phyloP scores from a whole-genome alignment of 768 basidiomycete genomes.

The Boletus vermiculosoides region DNA sequence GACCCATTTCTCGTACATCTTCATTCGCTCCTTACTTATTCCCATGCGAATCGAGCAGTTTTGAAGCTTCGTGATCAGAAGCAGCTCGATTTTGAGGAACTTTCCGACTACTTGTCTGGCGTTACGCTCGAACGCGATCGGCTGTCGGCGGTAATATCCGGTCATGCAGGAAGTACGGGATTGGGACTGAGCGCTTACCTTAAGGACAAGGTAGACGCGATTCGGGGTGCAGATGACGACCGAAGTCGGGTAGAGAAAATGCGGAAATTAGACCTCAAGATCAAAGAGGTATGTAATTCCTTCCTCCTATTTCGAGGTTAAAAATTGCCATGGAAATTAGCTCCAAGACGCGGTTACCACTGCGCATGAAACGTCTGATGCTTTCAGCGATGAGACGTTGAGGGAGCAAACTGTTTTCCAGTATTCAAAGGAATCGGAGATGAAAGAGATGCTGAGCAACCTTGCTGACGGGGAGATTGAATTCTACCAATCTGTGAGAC shows the following conservation, averaged over 20 bases:
- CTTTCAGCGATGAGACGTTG: conserved; percentile 93
- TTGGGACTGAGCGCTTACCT: conserved; percentile 86
- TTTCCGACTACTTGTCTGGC: conserved; percentile 92
- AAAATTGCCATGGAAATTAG: conserved; percentile 39
- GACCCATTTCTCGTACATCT: conserved; percentile 90
- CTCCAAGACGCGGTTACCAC: conserved; percentile 95
- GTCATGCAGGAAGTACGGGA: conserved; percentile 83
- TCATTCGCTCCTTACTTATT: conserved; percentile 91
- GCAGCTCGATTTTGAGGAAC: conserved; percentile 97
- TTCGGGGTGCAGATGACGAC: conserved; percentile 93
- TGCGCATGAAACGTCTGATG: conserved; percentile 93
- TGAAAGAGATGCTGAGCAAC: conserved; percentile 91
- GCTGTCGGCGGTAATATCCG: conserved; percentile 82
- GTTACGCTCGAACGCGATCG: conserved; percentile 92
- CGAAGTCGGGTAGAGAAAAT: conserved; percentile 90
- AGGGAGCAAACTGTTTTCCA: conserved; percentile 91
- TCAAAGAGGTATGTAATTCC: conserved; percentile 73
- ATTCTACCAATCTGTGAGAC: conserved; percentile 80
- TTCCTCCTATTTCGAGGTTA: not conserved
- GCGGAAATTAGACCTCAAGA: conserved; percentile 87
- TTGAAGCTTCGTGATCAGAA: conserved; percentile 97
- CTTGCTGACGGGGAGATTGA: conserved; percentile 95
- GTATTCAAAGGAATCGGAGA: conserved; percentile 86
- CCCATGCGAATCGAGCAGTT: conserved; percentile 89
- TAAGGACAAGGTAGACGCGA: conserved; percentile 86